phyloP scores from a whole-genome alignment of 106 monocot genomes.

The Acanthochlamys bracteata region DNA sequence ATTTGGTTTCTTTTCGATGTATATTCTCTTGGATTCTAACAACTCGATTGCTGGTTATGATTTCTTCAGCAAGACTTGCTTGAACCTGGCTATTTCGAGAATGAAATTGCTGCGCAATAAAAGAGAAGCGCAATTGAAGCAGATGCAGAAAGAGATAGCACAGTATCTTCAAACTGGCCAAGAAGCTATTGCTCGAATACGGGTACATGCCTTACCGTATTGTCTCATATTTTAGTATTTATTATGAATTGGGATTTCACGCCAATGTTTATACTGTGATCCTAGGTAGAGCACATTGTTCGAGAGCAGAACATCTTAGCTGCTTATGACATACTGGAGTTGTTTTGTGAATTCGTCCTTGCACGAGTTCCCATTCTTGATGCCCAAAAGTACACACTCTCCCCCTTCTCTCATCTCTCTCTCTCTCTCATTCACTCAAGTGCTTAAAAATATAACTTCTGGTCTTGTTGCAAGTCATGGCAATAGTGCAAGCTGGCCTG shows the following conservation, averaged over 20 bases:
- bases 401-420: background rate
- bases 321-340: slow-evolving; percentile 87
- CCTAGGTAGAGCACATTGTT: slow-evolving; percentile 90
- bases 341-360: slow-evolving; percentile 94
- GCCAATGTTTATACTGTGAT: too few species aligned
- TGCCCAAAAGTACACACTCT: slow-evolving; percentile 47
- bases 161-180: slow-evolving; percentile 86
- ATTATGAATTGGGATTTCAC: too few species aligned
- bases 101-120: slow-evolving; percentile 89
- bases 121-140: slow-evolving; percentile 67
- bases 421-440: too few species aligned
- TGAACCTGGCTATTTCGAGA: slow-evolving; percentile 81
- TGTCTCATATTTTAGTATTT: too few species aligned
- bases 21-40: too few species aligned
- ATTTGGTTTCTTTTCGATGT: too few species aligned
- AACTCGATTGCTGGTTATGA: background rate
- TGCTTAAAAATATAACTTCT: too few species aligned
- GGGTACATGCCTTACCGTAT: slow-evolving; percentile 32
- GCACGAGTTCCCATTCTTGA: slow-evolving; percentile 94
- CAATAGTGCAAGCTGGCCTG: too few species aligned
- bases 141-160: slow-evolving; percentile 79
- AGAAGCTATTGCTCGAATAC: slow-evolving; percentile 88
- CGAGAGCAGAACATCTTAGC: slow-evolving; percentile 79
- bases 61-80: slow-evolving; percentile 73
- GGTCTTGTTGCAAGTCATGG: too few species aligned